phyloP scores from a whole-genome alignment of 2,329 filamentous ascomycete species.

The Phaeosphaeriaceae sp. region DNA sequence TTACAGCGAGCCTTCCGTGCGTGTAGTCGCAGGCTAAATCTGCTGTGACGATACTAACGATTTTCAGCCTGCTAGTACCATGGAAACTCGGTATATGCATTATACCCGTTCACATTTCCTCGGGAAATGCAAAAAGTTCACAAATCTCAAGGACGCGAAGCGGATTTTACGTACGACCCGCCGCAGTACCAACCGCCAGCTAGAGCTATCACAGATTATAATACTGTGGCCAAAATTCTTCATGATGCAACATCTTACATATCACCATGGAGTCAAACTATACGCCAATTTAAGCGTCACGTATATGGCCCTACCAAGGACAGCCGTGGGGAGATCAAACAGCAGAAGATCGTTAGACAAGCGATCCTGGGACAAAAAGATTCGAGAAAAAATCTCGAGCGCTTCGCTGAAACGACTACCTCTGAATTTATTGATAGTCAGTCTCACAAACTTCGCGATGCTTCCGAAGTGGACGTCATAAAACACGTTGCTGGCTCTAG shows the following conservation, averaged over 20 bases:
- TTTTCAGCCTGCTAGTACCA: constrained; percentile 21
- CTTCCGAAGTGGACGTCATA: constrained; percentile 41
- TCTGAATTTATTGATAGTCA: constrained; percentile 36
- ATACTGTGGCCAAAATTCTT: constrained; percentile 31
- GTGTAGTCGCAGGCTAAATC: not conserved
- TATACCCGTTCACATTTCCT: constrained; percentile 38
- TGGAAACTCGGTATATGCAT: constrained; percentile 31
- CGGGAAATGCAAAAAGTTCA: constrained; percentile 22
- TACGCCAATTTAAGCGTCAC: constrained; percentile 28
- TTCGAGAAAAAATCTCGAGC: constrained; percentile 19
- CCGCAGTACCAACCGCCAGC: constrained; percentile 18
- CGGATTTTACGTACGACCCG: constrained; percentile 28
- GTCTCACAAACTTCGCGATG: constrained; percentile 36
- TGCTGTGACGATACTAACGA: not conserved
- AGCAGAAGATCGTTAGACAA: constrained; percentile 13
- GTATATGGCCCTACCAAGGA: constrained; percentile 30
- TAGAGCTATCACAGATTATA: constrained; percentile 25
- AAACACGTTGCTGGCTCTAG: constrained; percentile 37
- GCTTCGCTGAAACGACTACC: constrained; percentile 26
- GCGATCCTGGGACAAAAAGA: constrained; percentile 22
- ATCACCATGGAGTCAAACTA: constrained; percentile 37
- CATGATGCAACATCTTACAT: constrained; percentile 33
- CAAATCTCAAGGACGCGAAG: constrained; percentile 14
- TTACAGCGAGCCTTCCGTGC: constrained; percentile 21
- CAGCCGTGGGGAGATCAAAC: constrained; percentile 12